Base-by-base conservation (phyloP, 2,329 filamentous ascomycete genomes). In the Fulvia fulva region DNA sequence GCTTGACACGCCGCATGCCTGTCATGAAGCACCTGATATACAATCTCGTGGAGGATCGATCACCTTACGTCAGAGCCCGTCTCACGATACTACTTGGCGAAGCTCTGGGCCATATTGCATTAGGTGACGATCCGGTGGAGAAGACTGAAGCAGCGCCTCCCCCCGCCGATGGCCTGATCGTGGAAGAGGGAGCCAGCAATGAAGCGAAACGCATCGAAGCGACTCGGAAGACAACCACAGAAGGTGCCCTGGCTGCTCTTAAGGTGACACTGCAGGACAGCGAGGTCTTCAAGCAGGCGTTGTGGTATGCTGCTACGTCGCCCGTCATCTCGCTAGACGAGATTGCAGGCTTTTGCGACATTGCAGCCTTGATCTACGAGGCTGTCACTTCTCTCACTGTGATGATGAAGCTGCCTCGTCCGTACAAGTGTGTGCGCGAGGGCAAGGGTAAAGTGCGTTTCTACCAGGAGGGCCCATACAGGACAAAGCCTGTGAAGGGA, bases 11-110 rank as follows among this genome's bases (percentile, higher is more conserved):
- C 37, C 75, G 77, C 47, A 75, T 80, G 11, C 75, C 77, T 9
- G 74, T 87, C 19, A 68, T 86, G 55, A 77, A 75, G 37, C 86
- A 83, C 73, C 74, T 86, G 56, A 72, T 87, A 34, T 80, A 81
- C 62, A 80, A 78, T 21, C 78, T 86, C 67, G 78, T 78, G 1
- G 77, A 78, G 21, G 84, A 87, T 61, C 75, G 77, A 3, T 87
- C 84, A 5, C 79, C 83, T 1, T 83, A 79, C 71, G 76, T 87
- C 56, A 78, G 84, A 26, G 75, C 79, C 44, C 74, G 79, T 30
- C 72, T 87, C 21, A 74, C 83, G 46, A 72, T 72, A 9, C 70
- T 81, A 19, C 80, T 87, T 57, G 81, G 81, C 19, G 77, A 77
- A 63, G 80, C 79, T 12, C 73, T 87, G 16, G 85, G 82, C 3